A percentile compares a stretch with the other conserved stretches of the same genome.
phyloP scores from a whole-genome alignment of 2,329 filamentous ascomycete genomes.

The Nectriaceae sp. region DNA sequence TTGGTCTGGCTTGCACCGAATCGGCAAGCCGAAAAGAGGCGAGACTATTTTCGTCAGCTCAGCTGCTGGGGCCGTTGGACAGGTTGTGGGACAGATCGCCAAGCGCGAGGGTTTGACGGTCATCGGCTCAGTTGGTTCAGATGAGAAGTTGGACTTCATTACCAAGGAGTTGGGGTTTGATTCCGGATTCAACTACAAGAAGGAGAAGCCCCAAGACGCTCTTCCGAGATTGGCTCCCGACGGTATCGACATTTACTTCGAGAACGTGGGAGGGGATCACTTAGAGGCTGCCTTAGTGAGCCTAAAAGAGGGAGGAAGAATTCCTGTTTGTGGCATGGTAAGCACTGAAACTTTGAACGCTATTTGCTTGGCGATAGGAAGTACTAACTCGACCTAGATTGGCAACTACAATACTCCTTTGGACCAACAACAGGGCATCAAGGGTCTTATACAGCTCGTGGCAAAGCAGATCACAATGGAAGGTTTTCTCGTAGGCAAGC shows the following conservation, averaged over 20 bases:
- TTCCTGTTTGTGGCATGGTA: neutral
- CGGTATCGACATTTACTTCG: constrained; percentile 70
- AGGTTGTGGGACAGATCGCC: constrained; percentile 80
- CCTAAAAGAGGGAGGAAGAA: neutral
- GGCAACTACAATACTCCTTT: neutral
- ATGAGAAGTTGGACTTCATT: constrained; percentile 75
- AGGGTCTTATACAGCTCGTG: constrained; percentile 66
- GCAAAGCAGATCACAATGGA: constrained; percentile 68
- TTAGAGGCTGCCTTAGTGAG: constrained; percentile 45
- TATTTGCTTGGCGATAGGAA: neutral
- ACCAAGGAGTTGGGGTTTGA: constrained; percentile 53
- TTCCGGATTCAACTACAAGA: constrained; percentile 85
- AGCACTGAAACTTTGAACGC: neutral
- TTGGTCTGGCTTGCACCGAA: constrained; percentile 67
- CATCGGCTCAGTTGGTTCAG: constrained; percentile 77
- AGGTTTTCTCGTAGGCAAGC: constrained; percentile 74
- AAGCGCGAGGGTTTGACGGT: constrained; percentile 80
- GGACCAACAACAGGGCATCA: constrained; percentile 47
- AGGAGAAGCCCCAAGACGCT: constrained; percentile 68
- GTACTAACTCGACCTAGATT: neutral
- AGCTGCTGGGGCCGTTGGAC: constrained; percentile 79
- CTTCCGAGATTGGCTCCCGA: constrained; percentile 71
- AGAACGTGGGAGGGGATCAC: constrained; percentile 56
- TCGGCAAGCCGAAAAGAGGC: constrained; percentile 63
- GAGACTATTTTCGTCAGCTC: constrained; percentile 82